Evolutionary conservation across 202 grass and related monocot species (phyloP), one percentile per base, ranked within the genome.

Genomic region (Zoysia matrella): DNA sequence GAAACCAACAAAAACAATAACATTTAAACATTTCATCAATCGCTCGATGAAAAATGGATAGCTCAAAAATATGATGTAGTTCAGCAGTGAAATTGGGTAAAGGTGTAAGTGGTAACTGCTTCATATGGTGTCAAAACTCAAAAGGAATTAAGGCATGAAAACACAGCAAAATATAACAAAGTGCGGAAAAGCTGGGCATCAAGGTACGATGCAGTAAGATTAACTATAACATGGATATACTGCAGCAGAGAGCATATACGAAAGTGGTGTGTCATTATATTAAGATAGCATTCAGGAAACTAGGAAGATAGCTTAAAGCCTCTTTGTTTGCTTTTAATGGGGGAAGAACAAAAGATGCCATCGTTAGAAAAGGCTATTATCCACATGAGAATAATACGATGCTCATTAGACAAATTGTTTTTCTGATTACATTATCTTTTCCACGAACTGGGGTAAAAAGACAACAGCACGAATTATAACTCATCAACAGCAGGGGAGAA

Each of bases 21-120:
- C 82, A 16, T 11, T 52, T 40, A 67, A 72, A 86, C 80, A 61
- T 70, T 10, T 55, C 12, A 55, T n/a, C 41, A 70, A 87, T 67
- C 40, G 70, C 40, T 18, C 15, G 13, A 66, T 68, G 48, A 69
- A 47, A 52, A 64, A 45, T 70, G 63, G 39, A 64, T 50, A 75
- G 75, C 65, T 68, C 48, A 36, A 36, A 55, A 51, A 61, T 70
- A 11, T 65, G 64, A 7, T 80, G 71, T 46, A 75, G 63, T 51
- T 69, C 74, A 61, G 12, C 16, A 83, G 14, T 16, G 41, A 3
- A 14, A 12, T 22, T 39, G 63, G 56, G 6, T 54, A 16, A 18
- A 58, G 65, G 4, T 55, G 30, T 36, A 36, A 36, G 30, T 36
- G 30, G 30, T 43, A 11, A 22, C 43, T 71, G 66, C 49, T 78